Evolutionary conservation across 1,139 yeast genomes (phyloP), one percentile per base, ranked within the genome.

Genomic region (Yamadazyma friedrichii): DNA sequence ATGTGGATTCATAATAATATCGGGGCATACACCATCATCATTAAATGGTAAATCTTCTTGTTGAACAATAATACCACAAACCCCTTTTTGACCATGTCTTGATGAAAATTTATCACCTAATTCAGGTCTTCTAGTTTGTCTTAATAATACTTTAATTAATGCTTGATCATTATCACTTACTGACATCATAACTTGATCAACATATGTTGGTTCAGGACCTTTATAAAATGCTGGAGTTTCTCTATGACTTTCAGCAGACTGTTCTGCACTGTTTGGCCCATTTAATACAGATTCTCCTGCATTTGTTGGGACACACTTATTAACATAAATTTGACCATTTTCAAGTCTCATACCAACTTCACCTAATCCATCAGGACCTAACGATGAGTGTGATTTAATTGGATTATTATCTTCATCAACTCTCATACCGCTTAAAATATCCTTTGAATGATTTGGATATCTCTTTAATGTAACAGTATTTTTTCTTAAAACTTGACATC

Each of bases 1-100:
- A 61, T 93, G 98, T 1, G 98, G 98, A 59, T 93, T 93, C 96
- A 93, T 93, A 57, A 93, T 93, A 51, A 93, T 89, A 66, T 93
- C 98, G 0, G 98, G 98, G 3, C 80, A 72, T 35, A 91, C 78
- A 55, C 98, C 98, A 46, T 82, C 78, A 54, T 91, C 97, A 58
- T 84, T 87, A 62, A 91, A 93, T 26, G 98, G 98, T 76, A 93
- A 76, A 59, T 93, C 98, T 60, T 89, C 97, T 58, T 91, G 97
- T 56, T 88, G 91, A 11, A 91, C 97, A 62, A 91, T 93, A 52
- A 91, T 88, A 64, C 98, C 98, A 73, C 98, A 91, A 27, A 93
- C 98, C 78, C 98, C 98, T 70, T 93, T 93, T 64, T 93, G 98
- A 27, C 98, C 98, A 64, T 89, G 97, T 63, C 98, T 83, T 2